Evolutionary conservation across 495 filamentous ascomycete genomes (phyloP).

Genomic region (Stereocaulon alpinum): DNA sequence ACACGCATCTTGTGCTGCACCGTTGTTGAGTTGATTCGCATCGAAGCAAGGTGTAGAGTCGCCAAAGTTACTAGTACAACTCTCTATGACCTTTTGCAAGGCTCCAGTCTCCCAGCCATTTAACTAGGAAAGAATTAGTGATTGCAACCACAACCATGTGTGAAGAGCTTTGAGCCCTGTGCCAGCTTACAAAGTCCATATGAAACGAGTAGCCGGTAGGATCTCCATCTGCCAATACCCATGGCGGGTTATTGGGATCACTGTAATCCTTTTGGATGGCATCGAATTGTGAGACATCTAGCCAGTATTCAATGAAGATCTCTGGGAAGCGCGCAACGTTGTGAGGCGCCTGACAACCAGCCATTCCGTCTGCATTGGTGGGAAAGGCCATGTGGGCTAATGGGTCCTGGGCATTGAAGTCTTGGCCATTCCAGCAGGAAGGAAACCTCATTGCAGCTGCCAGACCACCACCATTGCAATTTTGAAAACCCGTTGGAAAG

Average conservation of each 20-base stretch:
- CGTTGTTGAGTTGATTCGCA: not conserved
- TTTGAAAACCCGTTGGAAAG: conserved; percentile 6
- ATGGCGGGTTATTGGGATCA: conserved; percentile 14
- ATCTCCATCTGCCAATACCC: conserved; percentile 33
- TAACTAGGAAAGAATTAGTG: conserved; percentile 21
- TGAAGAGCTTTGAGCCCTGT: not conserved
- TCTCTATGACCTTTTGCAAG: not conserved
- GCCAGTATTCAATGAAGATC: conserved; percentile 36
- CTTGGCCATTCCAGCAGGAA: conserved; percentile 18
- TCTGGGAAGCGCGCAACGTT: conserved; percentile 23
- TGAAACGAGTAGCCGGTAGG: conserved; percentile 43
- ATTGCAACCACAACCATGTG: not conserved
- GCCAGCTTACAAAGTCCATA: conserved; percentile 47
- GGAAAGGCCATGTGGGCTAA: conserved; percentile 21
- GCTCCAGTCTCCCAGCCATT: not conserved
- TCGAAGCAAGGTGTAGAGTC: not conserved
- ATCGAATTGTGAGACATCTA: conserved; percentile 17
- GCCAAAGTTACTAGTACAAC: not conserved
- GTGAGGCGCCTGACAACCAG: conserved; percentile 9
- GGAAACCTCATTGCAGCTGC: conserved; percentile 6
- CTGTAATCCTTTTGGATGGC: conserved; percentile 23
- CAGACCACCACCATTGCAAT: conserved; percentile 1
- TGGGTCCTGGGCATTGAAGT: conserved; percentile 21
- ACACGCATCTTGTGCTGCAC: not conserved
- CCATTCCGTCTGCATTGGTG: conserved; percentile 15